These are phyloP conservation scores for Ustilago lituana DNA, from an alignment of 1,284 basidiomycete species.

Conservation along the genomic window DNA sequence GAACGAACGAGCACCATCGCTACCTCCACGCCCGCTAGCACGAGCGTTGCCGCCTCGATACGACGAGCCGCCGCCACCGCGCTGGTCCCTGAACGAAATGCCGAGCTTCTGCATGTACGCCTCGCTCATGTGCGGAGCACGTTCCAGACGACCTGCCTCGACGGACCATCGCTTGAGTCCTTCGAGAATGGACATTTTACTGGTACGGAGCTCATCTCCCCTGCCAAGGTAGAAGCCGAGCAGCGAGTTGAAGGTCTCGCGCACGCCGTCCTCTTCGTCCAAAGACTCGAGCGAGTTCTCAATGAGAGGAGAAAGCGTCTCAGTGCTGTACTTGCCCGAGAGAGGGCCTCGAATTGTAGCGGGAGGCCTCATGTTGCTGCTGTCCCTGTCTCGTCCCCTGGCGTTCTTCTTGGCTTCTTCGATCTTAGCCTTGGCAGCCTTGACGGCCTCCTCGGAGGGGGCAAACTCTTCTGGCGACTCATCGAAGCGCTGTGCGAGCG, in stretches of 20 bases:
- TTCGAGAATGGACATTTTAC: constrained; percentile 34
- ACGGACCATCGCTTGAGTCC: constrained; percentile 51
- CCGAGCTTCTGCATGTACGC: constrained; percentile 46
- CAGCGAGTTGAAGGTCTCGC: constrained; percentile 36
- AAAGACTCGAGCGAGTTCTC: constrained; percentile 12
- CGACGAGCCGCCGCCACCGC: constrained; percentile 7
- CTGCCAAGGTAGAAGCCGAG: constrained; percentile 55
- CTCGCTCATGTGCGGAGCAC: constrained; percentile 41
- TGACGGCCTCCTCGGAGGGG: constrained; percentile 13
- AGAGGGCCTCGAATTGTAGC: constrained; percentile 30
- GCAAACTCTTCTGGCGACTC: constrained; percentile 67
- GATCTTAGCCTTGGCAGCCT: constrained; percentile 17
- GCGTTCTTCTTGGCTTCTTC: constrained; percentile 5
- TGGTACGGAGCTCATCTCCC: constrained; percentile 41
- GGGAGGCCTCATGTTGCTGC: constrained; percentile 7
- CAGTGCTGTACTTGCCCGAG: constrained; percentile 28
- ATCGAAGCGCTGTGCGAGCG: constrained; percentile 73
- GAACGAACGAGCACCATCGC: constrained; percentile 18
- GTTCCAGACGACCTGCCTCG: constrained; percentile 29
- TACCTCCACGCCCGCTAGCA: constrained; percentile 10
- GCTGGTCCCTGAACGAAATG: constrained; percentile 9
- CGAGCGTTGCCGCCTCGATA: background rate
- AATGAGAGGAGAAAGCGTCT: constrained; percentile 18
- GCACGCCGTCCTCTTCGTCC: constrained; percentile 20
- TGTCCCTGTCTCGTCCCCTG: background rate